These are phyloP conservation scores for Wickerhamomyces sp. DNA, from an alignment of 1,139 yeast genomes.

Conservation along the genomic window DNA sequence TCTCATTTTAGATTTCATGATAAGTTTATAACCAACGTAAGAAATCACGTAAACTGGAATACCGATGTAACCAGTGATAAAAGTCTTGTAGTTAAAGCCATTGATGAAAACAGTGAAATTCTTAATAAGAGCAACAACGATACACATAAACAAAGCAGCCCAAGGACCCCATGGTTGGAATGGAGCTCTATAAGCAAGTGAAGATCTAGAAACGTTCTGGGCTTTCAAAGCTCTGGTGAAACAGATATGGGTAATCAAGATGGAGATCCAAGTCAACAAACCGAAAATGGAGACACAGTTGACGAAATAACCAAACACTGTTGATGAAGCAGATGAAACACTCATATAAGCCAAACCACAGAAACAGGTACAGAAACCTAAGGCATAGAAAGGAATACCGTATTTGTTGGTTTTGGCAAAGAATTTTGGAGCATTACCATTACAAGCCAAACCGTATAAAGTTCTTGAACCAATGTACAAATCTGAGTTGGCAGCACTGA, in stretches of 20 bases:
- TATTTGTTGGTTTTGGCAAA: constrained; percentile 55
- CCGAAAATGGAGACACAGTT: constrained; percentile 72
- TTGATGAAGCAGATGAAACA: constrained; percentile 47
- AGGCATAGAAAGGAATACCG: constrained; percentile 61
- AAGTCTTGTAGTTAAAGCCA: constrained; percentile 52
- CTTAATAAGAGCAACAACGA: constrained; percentile 58
- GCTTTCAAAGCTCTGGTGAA: constrained; percentile 64
- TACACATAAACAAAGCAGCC: constrained; percentile 52
- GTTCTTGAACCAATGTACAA: constrained; percentile 69
- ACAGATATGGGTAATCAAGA: constrained; percentile 55
- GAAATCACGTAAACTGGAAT: constrained; percentile 59
- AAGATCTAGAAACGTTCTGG: constrained; percentile 48
- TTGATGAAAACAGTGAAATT: constrained; percentile 68
- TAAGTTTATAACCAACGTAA: constrained; percentile 55
- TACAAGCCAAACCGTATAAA: constrained; percentile 56
- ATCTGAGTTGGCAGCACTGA: constrained; percentile 72
- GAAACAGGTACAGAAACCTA: constrained; percentile 39
- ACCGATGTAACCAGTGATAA: constrained; percentile 77
- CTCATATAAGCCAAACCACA: constrained; percentile 61
- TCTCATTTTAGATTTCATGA: constrained; percentile 47
- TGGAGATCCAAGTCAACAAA: constrained; percentile 63
- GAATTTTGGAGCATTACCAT: constrained; percentile 59
- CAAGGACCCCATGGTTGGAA: constrained; percentile 64
- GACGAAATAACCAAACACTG: constrained; percentile 63
- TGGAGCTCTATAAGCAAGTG: constrained; percentile 58